Conservation (phyloP, 768 basidiomycete species). For the Leucosporidium scottii region DNA sequence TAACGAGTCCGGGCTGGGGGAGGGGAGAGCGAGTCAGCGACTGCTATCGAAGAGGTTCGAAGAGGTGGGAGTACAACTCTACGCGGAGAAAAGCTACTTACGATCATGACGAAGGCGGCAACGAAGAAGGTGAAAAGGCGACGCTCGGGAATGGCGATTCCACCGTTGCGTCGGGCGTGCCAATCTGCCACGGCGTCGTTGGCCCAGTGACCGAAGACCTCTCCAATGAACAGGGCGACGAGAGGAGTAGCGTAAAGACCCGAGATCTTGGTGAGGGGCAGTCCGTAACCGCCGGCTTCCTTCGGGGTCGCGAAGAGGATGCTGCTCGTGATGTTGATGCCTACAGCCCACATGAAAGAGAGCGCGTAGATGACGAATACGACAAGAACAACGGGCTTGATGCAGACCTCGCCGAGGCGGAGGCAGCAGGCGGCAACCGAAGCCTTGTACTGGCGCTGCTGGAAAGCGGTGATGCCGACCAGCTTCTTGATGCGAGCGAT, state of each 20-base stretch:
- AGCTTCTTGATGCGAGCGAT: slow-evolving; percentile 22
- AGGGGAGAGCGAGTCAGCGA: not conserved
- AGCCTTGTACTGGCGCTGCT: slow-evolving; percentile 27
- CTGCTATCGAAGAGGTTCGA: not conserved
- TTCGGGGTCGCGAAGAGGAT: slow-evolving; percentile 21
- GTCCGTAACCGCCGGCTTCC: slow-evolving; percentile 14
- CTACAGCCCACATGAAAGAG: slow-evolving; percentile 29
- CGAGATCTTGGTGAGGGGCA: slow-evolving; percentile 24
- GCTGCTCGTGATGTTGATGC: slow-evolving; percentile 29
- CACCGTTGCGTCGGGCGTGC: slow-evolving; percentile 13
- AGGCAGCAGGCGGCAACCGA: slow-evolving; percentile 12
- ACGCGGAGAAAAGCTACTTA: not conserved
- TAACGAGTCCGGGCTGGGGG: slow-evolving; percentile 13
- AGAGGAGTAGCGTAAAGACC: slow-evolving; percentile 32
- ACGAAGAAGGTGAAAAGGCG: slow-evolving; percentile 23
- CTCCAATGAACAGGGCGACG: slow-evolving; percentile 26
- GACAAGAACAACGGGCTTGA: slow-evolving; percentile 18
- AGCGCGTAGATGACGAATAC: slow-evolving; percentile 29
- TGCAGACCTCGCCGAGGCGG: slow-evolving; percentile 17
- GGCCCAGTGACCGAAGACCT: slow-evolving; percentile 26
- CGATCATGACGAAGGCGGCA: slow-evolving; percentile 24
- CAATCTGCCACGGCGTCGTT: slow-evolving; percentile 22
- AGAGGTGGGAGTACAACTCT: too few species aligned
- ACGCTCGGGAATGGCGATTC: slow-evolving; percentile 25
- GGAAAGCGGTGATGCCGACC: slow-evolving; percentile 24